Conservation (phyloP, 2,329 filamentous ascomycete genomes). For the Arthrinium phaeospermum region DNA sequence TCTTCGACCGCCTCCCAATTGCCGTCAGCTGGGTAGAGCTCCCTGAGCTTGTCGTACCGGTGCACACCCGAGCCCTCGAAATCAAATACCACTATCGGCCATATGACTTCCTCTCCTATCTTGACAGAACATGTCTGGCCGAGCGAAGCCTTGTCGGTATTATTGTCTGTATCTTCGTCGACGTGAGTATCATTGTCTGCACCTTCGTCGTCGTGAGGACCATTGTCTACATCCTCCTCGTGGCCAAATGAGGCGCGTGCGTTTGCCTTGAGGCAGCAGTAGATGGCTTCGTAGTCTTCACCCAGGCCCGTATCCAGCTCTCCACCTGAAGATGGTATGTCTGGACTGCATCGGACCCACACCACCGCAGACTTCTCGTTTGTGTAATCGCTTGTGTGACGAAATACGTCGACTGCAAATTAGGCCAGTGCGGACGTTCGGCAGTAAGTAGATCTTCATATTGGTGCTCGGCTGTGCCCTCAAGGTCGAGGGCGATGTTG, state of each 20-base stretch:
- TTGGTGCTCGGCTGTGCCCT: not conserved
- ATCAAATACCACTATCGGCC: slow-evolving; percentile 29
- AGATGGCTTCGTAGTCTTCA: slow-evolving; percentile 31
- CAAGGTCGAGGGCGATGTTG: slow-evolving; percentile 8
- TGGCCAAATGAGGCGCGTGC: not conserved
- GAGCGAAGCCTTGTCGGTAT: not conserved
- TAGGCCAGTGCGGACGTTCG: not conserved
- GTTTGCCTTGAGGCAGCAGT: slow-evolving; percentile 38
- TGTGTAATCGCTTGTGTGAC: slow-evolving; percentile 18
- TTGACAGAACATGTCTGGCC: not conserved
- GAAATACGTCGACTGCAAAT: slow-evolving; percentile 29
- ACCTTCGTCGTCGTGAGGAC: not conserved
- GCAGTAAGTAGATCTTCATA: not conserved
- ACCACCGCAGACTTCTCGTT: slow-evolving; percentile 30
- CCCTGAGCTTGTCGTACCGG: slow-evolving; percentile 24
- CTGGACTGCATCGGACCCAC: slow-evolving; percentile 28
- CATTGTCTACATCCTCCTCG: not conserved
- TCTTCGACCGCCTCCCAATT: slow-evolving; percentile 19
- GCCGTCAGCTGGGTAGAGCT: slow-evolving; percentile 3
- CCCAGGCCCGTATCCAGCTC: slow-evolving; percentile 28
- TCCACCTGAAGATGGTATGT: slow-evolving; percentile 30
- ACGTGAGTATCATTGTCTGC: not conserved
- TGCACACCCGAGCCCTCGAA: slow-evolving; percentile 18
- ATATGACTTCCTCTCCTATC: slow-evolving; percentile 20
- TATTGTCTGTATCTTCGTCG: not conserved